phyloP scores from a whole-genome alignment of 345 rosid genomes.

The Eutrema heterophyllum region DNA sequence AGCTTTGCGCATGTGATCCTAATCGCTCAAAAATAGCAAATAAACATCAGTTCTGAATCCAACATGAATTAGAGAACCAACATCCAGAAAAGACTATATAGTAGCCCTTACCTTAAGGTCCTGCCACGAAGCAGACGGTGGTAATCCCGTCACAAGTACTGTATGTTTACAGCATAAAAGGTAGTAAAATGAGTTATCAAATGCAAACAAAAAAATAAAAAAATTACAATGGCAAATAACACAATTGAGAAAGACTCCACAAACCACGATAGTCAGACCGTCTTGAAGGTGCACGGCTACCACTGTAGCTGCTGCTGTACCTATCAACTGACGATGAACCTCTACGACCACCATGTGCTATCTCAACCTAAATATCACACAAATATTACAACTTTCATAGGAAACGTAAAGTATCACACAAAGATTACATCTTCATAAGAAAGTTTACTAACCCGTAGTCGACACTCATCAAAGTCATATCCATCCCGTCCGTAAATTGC shows the following conservation, averaged over 20 bases:
- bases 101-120: constrained; percentile 71
- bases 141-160: constrained; percentile 89
- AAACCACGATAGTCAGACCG: constrained; percentile 92
- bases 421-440: neutral
- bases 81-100: neutral
- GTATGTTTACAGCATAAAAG: constrained; percentile 8
- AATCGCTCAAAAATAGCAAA: constrained; percentile 1
- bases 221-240: neutral
- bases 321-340: constrained; percentile 71
- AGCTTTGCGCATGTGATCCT: constrained; percentile 99
- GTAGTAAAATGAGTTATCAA: neutral
- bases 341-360: constrained; percentile 85
- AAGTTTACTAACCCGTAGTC: constrained; percentile 60
- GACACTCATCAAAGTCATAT: constrained; percentile 76
- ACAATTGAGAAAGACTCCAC: constrained; percentile 8
- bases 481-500: constrained; percentile 93
- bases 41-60: neutral
- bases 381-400: too few relatives aligned
- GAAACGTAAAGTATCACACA: neutral
- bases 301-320: constrained; percentile 59
- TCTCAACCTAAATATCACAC: constrained; percentile 92
- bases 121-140: constrained; percentile 98
- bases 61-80: neutral
- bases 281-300: constrained; percentile 71
- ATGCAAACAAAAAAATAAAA: too few relatives aligned